Base-by-base conservation (phyloP, 768 basidiomycete genomes). In the Podaxis carcinomalis region DNA sequence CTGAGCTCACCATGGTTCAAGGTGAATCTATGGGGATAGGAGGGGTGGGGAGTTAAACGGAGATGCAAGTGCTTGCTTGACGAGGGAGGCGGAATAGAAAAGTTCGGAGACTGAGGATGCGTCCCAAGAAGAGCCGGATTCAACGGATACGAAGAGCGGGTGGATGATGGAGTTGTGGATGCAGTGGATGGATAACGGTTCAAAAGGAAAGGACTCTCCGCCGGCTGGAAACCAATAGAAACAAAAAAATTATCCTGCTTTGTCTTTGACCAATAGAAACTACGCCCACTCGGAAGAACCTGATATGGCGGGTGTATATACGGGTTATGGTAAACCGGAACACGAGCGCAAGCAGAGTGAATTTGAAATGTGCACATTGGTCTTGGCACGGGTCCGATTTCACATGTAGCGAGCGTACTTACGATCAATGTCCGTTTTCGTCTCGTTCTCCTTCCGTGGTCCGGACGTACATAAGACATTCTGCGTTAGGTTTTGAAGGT, bases 1-100 rank as follows among this genome's bases (percentile, higher is more conserved):
- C 21, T 14, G 25, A 4, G 59, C 63, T 42, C 16, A 67, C 70
- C 70, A 70, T 72, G 23, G 47, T 23, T 47, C 46, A 47, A 47
- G 19, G 39, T 40, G 39, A 16, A 16, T 40, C 14, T 40, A n/a
- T n/a, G 39, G 3, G 39, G 42, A 4, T 19, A n/a, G 19, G 19
- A 44, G 42, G 19, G 42, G 19, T 16, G 16, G 13, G 42, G 16
- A 13, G 3, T 40, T 28, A 28, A 14, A 19, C 16, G 42, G 16
- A 9, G 14, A 5, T 40, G 13, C 1, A 40, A n/a, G 39, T 16
- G 16, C 39, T 40, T 40, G 39, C 11, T 13, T 4, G 19, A 44
- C 6, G 42, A 21, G 13, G 19, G 16, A n/a, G 42, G 14, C n/a
- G 42, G 19, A 44, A 19, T 5, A 5, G 6, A 16, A 14, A 44